Percentiles rank a stretch among this genome's conserved stretches.
Conservation (phyloP, 495 filamentous ascomycete genomes). For the Penicillium macrosclerotiorum region DNA sequence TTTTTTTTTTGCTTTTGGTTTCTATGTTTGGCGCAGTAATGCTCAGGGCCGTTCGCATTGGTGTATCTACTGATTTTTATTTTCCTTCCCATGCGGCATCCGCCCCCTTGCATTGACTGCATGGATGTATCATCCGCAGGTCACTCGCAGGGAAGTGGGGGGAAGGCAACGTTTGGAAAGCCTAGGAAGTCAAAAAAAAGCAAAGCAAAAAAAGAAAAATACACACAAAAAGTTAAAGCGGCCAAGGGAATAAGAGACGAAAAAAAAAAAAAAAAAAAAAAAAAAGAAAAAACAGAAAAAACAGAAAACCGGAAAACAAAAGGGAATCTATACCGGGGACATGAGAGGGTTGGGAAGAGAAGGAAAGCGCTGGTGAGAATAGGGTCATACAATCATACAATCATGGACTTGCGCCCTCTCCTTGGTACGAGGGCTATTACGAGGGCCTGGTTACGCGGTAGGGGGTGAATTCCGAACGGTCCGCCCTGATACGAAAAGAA, state of each 20-base stretch:
- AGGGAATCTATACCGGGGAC: neutral
- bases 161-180: too few species aligned
- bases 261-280: neutral
- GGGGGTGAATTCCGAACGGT: conserved; percentile 24
- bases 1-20: neutral
- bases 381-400: too few species aligned
- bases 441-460: conserved; percentile 22
- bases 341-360: too few species aligned
- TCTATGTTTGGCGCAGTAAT: too few species aligned
- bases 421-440: too few species aligned
- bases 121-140: conserved; percentile 4
- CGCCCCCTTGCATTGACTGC: conserved; percentile 2
- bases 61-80: neutral
- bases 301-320: neutral
- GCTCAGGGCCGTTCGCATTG: too few species aligned
- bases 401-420: too few species aligned
- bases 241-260: too few species aligned
- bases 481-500: conserved; percentile 14
- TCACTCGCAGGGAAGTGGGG: too few species aligned
- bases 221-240: too few species aligned
- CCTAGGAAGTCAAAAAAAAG: neutral
- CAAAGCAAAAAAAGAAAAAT: neutral
- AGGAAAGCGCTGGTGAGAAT: neutral
- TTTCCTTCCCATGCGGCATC: conserved; percentile 1
- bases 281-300: neutral